Evolutionary conservation across 345 rosid genomes (phyloP), one percentile per base, ranked within the genome.

Genomic region (Barbarea vulgaris): DNA sequence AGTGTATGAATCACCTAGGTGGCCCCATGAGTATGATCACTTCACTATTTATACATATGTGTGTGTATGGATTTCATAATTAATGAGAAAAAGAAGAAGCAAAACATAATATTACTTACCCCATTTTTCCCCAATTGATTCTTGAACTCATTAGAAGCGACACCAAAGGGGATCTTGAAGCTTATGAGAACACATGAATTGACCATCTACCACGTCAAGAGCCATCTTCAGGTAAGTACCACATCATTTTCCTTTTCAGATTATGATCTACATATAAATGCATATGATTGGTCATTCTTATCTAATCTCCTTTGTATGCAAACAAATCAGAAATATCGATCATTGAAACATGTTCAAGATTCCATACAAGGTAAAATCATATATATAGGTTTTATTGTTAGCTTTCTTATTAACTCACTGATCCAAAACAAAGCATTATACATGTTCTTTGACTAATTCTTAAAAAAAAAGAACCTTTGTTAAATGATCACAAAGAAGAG

Each of bases 161-260:
- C 97, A 3, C 98, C 98, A 0, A 91, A 91, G 86, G 85, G 84
- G 36, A 84, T 93, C 46, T 81, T 93, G 67, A 88, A 85, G 88
- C 83, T 88, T 64, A 91, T 93, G 98, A 87, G 83, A 64, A 81
- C 85, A 0, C 85, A 86, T 59, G 93, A 85, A 50, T 77, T 93
- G 79, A 89, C 96, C 27, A 91, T 93, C 71, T 89, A 88, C 73
- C 97, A 93, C 79, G 87, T 93, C n/a, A 93, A 93, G 83, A 91
- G 98, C 69, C 98, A 91, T 79, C 81, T 93, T 86, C 98, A 93
- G 88, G 91, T 89, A 42, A 34, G 53, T 56, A 41, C 5, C 60
- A 12, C 52, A 48, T 48, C 50, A 17, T 8, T 17, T 41, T 19
- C 25, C 13, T 6, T 55, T 27, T n/a, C 15, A 31, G 27, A n/a